Evolutionary conservation across 2,329 filamentous ascomycete genomes (phyloP), one percentile per base, ranked within the genome.

Genomic region (Colletotrichum tropicicola): DNA sequence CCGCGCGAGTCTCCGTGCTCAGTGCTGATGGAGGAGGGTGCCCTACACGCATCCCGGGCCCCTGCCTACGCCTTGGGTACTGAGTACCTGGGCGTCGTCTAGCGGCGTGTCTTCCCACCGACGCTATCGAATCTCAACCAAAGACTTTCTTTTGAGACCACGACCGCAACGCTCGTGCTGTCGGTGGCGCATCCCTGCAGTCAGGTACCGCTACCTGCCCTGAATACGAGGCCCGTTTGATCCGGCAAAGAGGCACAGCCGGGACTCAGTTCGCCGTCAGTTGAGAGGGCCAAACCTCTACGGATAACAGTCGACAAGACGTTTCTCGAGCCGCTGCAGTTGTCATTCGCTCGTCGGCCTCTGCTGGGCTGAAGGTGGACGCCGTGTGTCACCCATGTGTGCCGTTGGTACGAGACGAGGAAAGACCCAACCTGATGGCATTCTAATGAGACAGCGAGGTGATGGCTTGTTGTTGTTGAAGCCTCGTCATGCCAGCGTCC

Each of bases 221-320:
- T 58, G 59, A 67, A 68, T 68, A 68, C 64, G 66, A 68, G 66
- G 51, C 54, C 63, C 43, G 52, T 62, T 45, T 60, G 61, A 9
- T 35, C 30, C 9, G 30, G 3, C 30, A 35, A n/a, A n/a, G n/a
- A n/a, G n/a, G n/a, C n/a, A n/a, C n/a, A n/a, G n/a, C n/a, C n/a
- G n/a, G n/a, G 12, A n/a, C n/a, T n/a, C n/a, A n/a, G n/a, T n/a
- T n/a, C n/a, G n/a, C n/a, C n/a, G n/a, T n/a, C 28, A 30, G 28
- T 30, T 30, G 28, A 30, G 28, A 41, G 12, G 17, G 44, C 21
- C 21, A 37, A 58, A 28, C n/a, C n/a, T n/a, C n/a, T n/a, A n/a
- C n/a, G n/a, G n/a, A 37, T 45, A 35, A 12, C 30, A 25, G 54
- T 43, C 39, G 37, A 52, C 43, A 9, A 28, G 25, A 19, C 45